A percentile compares a stretch with the other conserved stretches of the same genome.
These are phyloP conservation scores for Ceratocystis cubensis DNA, from an alignment of 2,329 filamentous ascomycete genomes.

Conservation along the genomic window DNA sequence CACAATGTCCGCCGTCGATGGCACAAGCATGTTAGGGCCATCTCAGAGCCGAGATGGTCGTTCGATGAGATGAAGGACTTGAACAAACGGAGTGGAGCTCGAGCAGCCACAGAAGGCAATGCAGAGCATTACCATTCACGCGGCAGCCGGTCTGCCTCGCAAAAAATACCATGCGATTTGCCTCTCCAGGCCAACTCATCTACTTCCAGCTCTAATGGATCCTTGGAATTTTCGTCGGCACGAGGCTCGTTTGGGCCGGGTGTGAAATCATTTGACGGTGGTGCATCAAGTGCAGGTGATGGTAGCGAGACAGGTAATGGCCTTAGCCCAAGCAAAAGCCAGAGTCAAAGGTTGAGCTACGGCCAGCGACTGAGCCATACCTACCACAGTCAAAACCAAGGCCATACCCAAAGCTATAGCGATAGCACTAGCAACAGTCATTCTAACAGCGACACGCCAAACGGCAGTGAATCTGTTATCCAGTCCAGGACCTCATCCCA, in stretches of 20 bases:
- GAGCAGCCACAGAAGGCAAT: background rate
- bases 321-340: background rate
- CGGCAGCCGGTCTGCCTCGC: background rate
- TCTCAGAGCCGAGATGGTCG: constrained; percentile 15
- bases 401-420: background rate
- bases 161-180: constrained; percentile 15
- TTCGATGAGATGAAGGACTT: constrained; percentile 14
- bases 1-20: constrained; percentile 12
- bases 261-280: background rate
- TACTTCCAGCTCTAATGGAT: background rate
- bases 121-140: background rate
- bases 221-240: background rate
- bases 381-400: background rate
- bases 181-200: background rate
- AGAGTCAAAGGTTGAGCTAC: background rate
- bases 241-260: background rate
- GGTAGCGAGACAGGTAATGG: background rate
- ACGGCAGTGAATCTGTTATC: background rate
- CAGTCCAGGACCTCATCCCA: background rate
- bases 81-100: background rate
- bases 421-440: background rate
- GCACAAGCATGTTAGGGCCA: constrained; percentile 14
- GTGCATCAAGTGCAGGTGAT: background rate
- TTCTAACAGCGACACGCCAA: background rate
- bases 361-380: background rate